These are phyloP conservation scores for Crithidia expoeki DNA, from an alignment of 208 protist genomes.

Conservation along the genomic window DNA sequence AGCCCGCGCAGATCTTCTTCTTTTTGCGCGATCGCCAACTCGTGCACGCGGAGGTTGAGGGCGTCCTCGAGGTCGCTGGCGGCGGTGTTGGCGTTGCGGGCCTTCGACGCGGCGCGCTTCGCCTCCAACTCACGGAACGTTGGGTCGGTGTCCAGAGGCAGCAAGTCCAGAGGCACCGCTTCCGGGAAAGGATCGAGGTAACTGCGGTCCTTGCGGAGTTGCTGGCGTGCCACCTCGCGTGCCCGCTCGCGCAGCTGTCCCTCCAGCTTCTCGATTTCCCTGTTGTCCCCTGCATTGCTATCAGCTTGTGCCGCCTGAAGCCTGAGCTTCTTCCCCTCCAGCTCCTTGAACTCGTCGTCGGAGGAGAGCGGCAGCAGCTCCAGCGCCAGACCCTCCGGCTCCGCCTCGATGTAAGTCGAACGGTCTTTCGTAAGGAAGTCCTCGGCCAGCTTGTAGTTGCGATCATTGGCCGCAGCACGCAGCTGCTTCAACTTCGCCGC, in stretches of 20 bases:
- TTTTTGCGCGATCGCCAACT: constrained; percentile 63
- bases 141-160: constrained; percentile 70
- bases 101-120: constrained; percentile 61
- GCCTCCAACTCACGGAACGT: constrained; percentile 67
- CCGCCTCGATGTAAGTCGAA: constrained; percentile 61
- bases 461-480: constrained; percentile 50
- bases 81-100: constrained; percentile 42
- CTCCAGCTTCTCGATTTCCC: constrained; percentile 53
- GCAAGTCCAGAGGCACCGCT: constrained; percentile 54
- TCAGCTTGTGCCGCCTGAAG: constrained; percentile 35
- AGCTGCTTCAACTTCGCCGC: constrained; percentile 50
- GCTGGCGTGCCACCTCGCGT: constrained; percentile 53
- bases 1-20: constrained; percentile 59
- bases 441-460: constrained; percentile 55
- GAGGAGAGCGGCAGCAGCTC: constrained; percentile 52
- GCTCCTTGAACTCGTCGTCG: constrained; percentile 57
- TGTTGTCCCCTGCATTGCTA: constrained; percentile 27
- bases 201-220: constrained; percentile 56
- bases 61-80: constrained; percentile 63
- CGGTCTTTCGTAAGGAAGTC: constrained; percentile 60
- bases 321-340: constrained; percentile 54
- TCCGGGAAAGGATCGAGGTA: constrained; percentile 71
- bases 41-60: constrained; percentile 66
- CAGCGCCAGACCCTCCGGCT: constrained; percentile 58
- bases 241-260: constrained; percentile 55